Percentiles rank a stretch among this genome's conserved stretches.
Evolutionary conservation across 139 green algal species (phyloP).

Genomic region (Picochlorum sp.): DNA sequence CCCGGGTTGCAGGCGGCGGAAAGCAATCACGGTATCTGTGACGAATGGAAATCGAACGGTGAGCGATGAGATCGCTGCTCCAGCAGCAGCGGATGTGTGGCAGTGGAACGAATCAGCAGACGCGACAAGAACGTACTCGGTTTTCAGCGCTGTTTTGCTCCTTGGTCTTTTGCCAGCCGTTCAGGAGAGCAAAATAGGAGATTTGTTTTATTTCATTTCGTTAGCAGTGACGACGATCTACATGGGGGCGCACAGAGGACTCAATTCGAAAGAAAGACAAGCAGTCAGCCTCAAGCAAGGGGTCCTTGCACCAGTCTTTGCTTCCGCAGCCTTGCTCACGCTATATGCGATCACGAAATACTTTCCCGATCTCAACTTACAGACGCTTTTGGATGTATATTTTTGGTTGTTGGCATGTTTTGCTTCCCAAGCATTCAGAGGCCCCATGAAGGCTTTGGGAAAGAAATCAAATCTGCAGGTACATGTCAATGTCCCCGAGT

Average conservation of each 20-base stretch:
- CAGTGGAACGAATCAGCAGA: conserved; percentile 44
- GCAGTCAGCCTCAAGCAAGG: conserved; percentile 65
- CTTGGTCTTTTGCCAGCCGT: conserved; percentile 16
- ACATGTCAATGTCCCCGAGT: conserved; percentile 37
- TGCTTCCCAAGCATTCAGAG: conserved; percentile 36
- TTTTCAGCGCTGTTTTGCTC: conserved; percentile 35
- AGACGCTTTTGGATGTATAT: conserved; percentile 61
- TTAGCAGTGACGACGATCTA: conserved; percentile 73
- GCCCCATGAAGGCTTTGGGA: conserved; percentile 28
- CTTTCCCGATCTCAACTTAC: conserved; percentile 57
- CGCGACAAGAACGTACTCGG: conserved; percentile 36
- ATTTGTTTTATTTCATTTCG: conserved; percentile 56
- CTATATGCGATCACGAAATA: conserved; percentile 71
- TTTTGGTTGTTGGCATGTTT: conserved; percentile 74
- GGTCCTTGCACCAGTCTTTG: conserved; percentile 52
- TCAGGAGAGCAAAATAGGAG: conserved; percentile 13
- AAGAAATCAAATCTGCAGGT: conserved; percentile 14
- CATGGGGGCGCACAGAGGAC: conserved; percentile 64
- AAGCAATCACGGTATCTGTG: too few relatives aligned
- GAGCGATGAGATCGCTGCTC: too few relatives aligned
- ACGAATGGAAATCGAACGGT: too few relatives aligned
- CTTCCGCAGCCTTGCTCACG: conserved; percentile 56
- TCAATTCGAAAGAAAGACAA: conserved; percentile 51
- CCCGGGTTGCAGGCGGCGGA: too few relatives aligned
- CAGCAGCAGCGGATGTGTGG: conserved; percentile 20